Conservation (phyloP, 2,329 filamentous ascomycete genomes). For the Venturia aucupariae region DNA sequence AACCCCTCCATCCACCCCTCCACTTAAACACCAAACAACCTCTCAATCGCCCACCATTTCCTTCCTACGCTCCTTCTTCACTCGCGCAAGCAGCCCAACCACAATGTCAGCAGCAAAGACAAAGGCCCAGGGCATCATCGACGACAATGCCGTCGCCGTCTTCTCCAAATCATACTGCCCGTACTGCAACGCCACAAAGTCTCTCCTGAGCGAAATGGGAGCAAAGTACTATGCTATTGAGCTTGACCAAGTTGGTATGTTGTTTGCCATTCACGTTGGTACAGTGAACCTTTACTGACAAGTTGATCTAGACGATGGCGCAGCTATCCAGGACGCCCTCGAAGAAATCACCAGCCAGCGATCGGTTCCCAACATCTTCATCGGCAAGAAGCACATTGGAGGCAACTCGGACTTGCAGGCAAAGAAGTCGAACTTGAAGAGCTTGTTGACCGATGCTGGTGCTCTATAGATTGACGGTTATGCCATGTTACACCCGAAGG, state of each 20-base stretch:
- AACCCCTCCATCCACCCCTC: background rate
- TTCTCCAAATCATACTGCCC: constrained; percentile 98
- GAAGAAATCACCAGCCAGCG: constrained; percentile 70
- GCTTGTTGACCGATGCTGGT: constrained; percentile 54
- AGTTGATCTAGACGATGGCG: constrained; percentile 59
- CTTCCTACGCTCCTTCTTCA: constrained; percentile 66
- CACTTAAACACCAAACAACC: background rate
- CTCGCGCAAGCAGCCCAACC: constrained; percentile 47
- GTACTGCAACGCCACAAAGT: constrained; percentile 77
- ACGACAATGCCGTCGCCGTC: constrained; percentile 82
- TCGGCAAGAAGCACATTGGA: constrained; percentile 82
- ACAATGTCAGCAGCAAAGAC: constrained; percentile 74
- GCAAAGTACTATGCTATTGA: constrained; percentile 71
- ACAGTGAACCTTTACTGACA: constrained; percentile 17
- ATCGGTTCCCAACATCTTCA: constrained; percentile 95
- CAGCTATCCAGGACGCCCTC: constrained; percentile 74
- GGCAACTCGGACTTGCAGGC: constrained; percentile 84
- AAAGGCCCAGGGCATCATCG: constrained; percentile 79
- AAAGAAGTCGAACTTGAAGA: constrained; percentile 54
- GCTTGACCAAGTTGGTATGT: constrained; percentile 72
- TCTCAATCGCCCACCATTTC: constrained; percentile 42
- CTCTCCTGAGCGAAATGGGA: constrained; percentile 56
- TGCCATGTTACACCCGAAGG: background rate
- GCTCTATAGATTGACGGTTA: constrained; percentile 29
- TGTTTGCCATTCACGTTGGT: constrained; percentile 1